Evolutionary conservation across 768 basidiomycete genomes (phyloP), one percentile per base, ranked within the genome.

Genomic region (Boletus eberwhitei): DNA sequence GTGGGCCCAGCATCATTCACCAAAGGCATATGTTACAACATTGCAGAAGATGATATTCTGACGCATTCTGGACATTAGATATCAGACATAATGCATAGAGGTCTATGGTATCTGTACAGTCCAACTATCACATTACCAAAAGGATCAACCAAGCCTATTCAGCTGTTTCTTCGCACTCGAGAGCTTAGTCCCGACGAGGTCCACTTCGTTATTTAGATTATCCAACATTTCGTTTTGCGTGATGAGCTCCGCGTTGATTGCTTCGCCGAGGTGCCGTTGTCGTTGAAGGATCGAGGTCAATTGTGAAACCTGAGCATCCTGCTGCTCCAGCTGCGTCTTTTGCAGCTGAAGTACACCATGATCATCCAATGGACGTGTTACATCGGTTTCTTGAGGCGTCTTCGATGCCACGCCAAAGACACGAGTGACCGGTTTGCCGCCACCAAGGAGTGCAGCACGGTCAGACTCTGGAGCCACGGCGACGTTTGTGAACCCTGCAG

Each of bases 211-310:
- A 8, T 83, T 77, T 57, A 98, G 73, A 67, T 84, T 82, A 66
- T 97, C 92, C 63, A 98, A 72, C 72, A 95, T 71, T 64, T 94
- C 92, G 60, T 85, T 94, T 69, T 98, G 96, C 56, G 83, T 71
- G 12, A 76, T 78, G 59, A 98, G 84, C 72, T 98, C 96, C 47
- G 78, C 79, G 47, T 82, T 80, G 54, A 98, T 97, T 8, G 92
- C 93, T 54, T 88, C 77, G 19, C 94, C 96, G 12, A 98, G 79
- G 26, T 90, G 85, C 65, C 86, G 80, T 71, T 98, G 95, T 36
- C 94, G 80, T 61, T 84, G 83, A 39, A 98, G 76, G 54, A 97
- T 86, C 0, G 90, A 80, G 1, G 90, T 86, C 44, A 98, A 75
- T 60, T 87, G 81, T 5, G 85, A 75, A n/a, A 96, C 75, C 63